Evolutionary conservation across 345 rosid genomes (phyloP).

Genomic region (Lumnitzera littorea): DNA sequence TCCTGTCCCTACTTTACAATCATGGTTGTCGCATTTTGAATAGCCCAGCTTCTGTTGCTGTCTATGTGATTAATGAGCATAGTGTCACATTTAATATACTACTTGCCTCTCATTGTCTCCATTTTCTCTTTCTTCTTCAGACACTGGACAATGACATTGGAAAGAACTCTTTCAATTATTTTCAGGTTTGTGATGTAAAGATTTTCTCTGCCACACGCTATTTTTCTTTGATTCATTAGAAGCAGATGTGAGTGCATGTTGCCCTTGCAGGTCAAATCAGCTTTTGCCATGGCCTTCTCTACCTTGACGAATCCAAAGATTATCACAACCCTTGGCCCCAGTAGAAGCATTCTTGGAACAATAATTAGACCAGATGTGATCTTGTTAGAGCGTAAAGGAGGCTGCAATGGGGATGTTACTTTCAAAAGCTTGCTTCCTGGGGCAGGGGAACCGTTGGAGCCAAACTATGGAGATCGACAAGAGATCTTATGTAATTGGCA

Average conservation of each 20-base stretch:
- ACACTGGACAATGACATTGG: slow-evolving; percentile 84
- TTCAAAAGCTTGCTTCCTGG: slow-evolving; percentile 74
- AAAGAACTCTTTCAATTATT: slow-evolving; percentile 87
- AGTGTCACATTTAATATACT: too few relatives aligned
- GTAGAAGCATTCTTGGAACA: slow-evolving; percentile 84
- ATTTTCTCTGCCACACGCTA: background rate
- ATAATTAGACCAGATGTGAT: slow-evolving; percentile 78
- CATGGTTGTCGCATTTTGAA: too few relatives aligned
- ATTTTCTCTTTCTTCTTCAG: slow-evolving; percentile 23
- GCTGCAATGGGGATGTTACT: slow-evolving; percentile 52
- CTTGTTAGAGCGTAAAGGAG: slow-evolving; percentile 74
- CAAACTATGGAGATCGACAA: slow-evolving; percentile 18
- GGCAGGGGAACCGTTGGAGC: slow-evolving; percentile 67
- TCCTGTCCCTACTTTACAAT: too few relatives aligned
- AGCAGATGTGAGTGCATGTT: background rate
- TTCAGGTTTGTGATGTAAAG: slow-evolving; percentile 49
- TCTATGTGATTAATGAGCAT: too few relatives aligned
- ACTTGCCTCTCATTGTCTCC: background rate
- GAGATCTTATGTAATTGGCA: slow-evolving; percentile 74
- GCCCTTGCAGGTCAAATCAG: slow-evolving; percentile 67
- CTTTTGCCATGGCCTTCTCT: slow-evolving; percentile 76
- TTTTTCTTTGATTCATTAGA: background rate
- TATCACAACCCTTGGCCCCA: slow-evolving; percentile 51
- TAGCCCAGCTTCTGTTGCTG: too few relatives aligned
- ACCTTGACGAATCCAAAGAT: slow-evolving; percentile 65